Conservation (phyloP, 2,329 filamentous ascomycete species). For the Phialophora expanda region DNA sequence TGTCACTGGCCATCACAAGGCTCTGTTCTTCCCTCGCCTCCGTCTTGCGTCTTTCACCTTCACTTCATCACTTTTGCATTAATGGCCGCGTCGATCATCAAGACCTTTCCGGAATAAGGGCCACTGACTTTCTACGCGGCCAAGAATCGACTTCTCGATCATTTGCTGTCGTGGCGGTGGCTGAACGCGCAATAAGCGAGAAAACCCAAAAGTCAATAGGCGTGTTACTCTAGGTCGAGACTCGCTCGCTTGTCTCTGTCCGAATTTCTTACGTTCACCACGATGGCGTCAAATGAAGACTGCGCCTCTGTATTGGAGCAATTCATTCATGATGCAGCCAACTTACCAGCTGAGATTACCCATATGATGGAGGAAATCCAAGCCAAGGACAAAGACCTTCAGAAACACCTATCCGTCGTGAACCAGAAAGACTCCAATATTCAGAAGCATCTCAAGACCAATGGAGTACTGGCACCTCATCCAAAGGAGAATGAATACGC, state of each 20-base stretch:
- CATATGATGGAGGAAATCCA: slow-evolving; percentile 71
- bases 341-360: slow-evolving; percentile 67
- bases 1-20: neutral
- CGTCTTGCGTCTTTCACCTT: neutral
- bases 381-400: slow-evolving; percentile 66
- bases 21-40: neutral
- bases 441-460: slow-evolving; percentile 69
- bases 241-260: neutral
- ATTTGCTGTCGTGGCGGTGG: neutral
- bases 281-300: slow-evolving; percentile 61
- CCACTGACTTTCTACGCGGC: neutral
- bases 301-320: slow-evolving; percentile 68
- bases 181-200: neutral
- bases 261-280: neutral
- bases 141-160: neutral
- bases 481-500: slow-evolving; percentile 68
- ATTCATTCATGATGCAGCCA: slow-evolving; percentile 68
- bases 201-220: neutral
- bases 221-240: neutral
- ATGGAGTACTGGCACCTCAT: slow-evolving; percentile 65
- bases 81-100: neutral
- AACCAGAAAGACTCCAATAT: slow-evolving; percentile 63
- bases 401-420: slow-evolving; percentile 63
- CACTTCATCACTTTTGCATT: neutral
- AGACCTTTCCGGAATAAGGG: neutral